Evolutionary conservation across 192 early-diverging fungal species (phyloP), one percentile per base, ranked within the genome.

Genomic region (Spizellomyces sp.): DNA sequence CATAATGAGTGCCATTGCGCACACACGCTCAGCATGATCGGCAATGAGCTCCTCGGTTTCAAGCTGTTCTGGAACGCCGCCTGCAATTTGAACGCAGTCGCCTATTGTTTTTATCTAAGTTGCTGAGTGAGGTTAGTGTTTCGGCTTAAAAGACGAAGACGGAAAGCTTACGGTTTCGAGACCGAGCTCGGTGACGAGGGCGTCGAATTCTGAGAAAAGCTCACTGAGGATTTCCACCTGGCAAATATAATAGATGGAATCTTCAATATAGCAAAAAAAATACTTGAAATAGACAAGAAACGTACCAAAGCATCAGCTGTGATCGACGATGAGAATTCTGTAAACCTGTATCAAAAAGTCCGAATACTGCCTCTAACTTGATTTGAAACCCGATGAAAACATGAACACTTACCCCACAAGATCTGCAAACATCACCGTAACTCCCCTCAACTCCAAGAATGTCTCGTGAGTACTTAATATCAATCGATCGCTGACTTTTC

Each of bases 351-450:
- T n/a, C 7, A 0, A 21, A 17, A 36, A 36, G 17, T 36, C 27
- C 27, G 27, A 36, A 36, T 36, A 36, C 27, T 36, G 41, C 12
- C 63, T 14, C 12, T 6, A 14, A 17, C 44, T 17, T 47, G n/a
- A 14, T 27, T 45, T 17, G n/a, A 45, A 10, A 45, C 45, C 43
- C 6, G 1, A 62, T 48, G 14, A 17, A 47, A 5, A 19, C 19
- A 3, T 36, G 48, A 45, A 59, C 2, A 67, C 72, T 54, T 57
- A 74, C 70, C 77, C 77, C 45, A 76, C 74, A 14, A 78, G n/a
- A 76, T 78, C 77, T 8, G 77, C 77, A 71, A 78, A 78, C 68
- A 78, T 52, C 19, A 78, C 60, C 9, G 77, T 78, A 5, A 78
- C 77, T 9, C 74, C 67, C 19, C 66, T 65, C 54, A 78, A 46